Percentiles rank a stretch among this genome's conserved stretches.
Conservation (phyloP, 1,139 yeast genomes). For the Scheffersomyces illinoinensis region DNA sequence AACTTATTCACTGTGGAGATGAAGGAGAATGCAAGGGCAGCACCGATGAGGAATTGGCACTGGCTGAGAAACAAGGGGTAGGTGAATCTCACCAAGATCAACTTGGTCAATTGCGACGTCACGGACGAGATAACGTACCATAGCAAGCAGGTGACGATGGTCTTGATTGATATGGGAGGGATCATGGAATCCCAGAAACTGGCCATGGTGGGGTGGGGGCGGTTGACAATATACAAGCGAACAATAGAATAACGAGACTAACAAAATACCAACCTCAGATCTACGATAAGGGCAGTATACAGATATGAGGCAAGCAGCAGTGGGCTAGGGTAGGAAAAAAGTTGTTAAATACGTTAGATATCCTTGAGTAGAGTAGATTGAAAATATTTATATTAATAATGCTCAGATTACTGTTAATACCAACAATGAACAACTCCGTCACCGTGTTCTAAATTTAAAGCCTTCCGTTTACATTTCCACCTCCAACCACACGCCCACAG, state of each 20-base stretch:
- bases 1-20: conserved; percentile 19
- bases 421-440: not conserved
- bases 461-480: not conserved
- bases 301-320: not conserved
- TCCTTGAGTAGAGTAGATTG: too few species aligned
- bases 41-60: conserved; percentile 46
- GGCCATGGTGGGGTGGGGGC: not conserved
- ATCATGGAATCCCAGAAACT: conserved; percentile 3
- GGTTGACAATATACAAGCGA: not conserved
- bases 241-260: not conserved
- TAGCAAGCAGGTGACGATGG: conserved; percentile 32
- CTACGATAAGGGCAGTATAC: not conserved
- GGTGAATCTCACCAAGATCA: conserved; percentile 40
- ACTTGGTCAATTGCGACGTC: conserved; percentile 50
- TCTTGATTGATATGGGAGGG: conserved; percentile 34
- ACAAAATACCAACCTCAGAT: not conserved
- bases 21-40: conserved; percentile 27
- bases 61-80: conserved; percentile 55
- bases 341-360: not conserved
- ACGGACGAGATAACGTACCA: conserved; percentile 51
- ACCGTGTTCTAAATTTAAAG: not conserved
- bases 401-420: not conserved
- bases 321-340: not conserved
- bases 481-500: not conserved
- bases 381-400: too few species aligned